phyloP scores from a whole-genome alignment of 2,329 filamentous ascomycete species.

The Xylariaceae sp. region DNA sequence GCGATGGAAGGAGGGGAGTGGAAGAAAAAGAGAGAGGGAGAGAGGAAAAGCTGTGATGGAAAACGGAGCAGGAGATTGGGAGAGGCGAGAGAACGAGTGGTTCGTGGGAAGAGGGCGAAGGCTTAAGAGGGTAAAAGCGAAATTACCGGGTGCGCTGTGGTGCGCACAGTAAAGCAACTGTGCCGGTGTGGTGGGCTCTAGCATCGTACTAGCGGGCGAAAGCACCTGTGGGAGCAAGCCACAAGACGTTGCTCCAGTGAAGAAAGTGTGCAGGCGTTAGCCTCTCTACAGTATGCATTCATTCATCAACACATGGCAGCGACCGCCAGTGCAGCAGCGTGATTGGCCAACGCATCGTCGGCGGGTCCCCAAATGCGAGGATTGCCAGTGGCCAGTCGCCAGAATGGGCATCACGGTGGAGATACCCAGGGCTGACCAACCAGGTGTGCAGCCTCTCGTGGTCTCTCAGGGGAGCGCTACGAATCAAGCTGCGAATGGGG shows the following conservation, averaged over 20 bases:
- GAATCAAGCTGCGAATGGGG: no score
- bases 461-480: no score
- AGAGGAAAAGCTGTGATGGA: conserved; percentile 16
- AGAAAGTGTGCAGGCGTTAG: no score
- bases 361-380: no score
- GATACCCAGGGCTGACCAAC: not conserved
- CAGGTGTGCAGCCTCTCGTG: not conserved
- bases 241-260: no score
- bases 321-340: no score
- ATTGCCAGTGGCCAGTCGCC: not conserved
- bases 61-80: conserved; percentile 7
- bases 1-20: conserved; percentile 25
- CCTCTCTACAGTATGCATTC: no score
- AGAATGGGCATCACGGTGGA: not conserved
- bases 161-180: not conserved
- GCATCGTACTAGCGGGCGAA: no score
- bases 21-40: conserved; percentile 23
- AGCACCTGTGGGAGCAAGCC: no score
- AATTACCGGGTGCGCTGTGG: not conserved
- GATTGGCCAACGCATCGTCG: no score
- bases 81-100: conserved; percentile 5
- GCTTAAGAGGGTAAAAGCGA: not conserved
- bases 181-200: no score
- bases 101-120: conserved; percentile 6
- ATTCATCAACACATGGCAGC: no score